Evolutionary conservation across 1,284 basidiomycete genomes (phyloP), one percentile per base, ranked within the genome.

Genomic region (Ustilago bromivora): DNA sequence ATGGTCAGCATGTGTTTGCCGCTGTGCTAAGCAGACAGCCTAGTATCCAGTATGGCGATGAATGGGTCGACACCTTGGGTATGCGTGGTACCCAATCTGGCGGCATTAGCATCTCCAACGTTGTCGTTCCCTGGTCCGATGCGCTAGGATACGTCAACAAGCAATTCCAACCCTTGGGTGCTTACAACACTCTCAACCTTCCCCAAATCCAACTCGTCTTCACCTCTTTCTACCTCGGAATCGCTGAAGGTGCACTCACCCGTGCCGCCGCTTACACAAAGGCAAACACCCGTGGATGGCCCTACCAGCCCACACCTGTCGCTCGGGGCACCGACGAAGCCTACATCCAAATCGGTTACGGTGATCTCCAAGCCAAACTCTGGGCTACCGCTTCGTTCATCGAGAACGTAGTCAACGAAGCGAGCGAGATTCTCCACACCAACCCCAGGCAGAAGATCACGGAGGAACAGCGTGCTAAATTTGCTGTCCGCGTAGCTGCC

Each of bases 51-150:
- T 87, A 85, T 55, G 82, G 82, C 10, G 83, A 86, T 61, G 84
- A 87, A 63, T 87, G 86, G 86, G 81, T 83, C 51, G 84, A 86
- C 71, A 84, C 82, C 5, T 73, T 87, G n/a, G 86, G 86, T n/a
- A 82, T 86, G 78, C 79, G 85, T 19, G 84, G 81, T 36, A 85
- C 85, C 0, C 82, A 84, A 61, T 70, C 65, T 13, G 85, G 85
- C 32, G 79, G 79, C 10, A 81, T 86, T 51, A 69, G 61, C n/a
- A 81, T 87, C 57, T 60, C 61, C 11, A 67, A 85, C 60, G 84
- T 87, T 43, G 60, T 64, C 31, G 78, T 82, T 1, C 70, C 78
- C 12, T 84, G 83, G 82, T 55, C 68, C 0, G 79, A 82, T 31
- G 85, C 85, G 1, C 73, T 85, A 3, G 86, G 81, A 36, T 82